Conservation (phyloP, 345 rosid species). For the Pseudoturritis turrita region DNA sequence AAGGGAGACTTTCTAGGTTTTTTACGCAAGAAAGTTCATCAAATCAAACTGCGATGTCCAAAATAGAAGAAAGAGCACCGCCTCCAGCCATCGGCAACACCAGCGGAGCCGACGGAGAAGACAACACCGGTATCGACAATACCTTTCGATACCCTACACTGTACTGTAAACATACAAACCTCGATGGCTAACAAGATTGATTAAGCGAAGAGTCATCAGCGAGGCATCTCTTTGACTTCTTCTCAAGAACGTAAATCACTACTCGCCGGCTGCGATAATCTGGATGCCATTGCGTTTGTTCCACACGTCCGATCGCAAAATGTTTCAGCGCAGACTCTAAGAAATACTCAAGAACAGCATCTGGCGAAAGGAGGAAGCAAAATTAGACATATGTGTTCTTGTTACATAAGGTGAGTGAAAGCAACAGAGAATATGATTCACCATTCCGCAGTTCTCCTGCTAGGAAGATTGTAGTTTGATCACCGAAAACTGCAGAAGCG, state of each 20-base stretch:
- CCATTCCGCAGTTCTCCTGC: slow-evolving; percentile 87
- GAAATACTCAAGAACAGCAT: slow-evolving; percentile 78
- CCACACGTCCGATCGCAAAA: slow-evolving; percentile 67
- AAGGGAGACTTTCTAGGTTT: no score
- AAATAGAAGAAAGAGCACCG: no score
- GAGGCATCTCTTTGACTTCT: slow-evolving; percentile 39
- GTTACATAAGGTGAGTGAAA: not conserved
- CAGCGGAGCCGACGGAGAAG: no score
- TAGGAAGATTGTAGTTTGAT: slow-evolving; percentile 68
- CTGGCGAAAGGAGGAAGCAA: slow-evolving; percentile 32
- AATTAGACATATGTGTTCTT: not conserved
- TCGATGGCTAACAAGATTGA: slow-evolving; percentile 22
- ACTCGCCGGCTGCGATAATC: slow-evolving; percentile 65
- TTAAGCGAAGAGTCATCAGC: slow-evolving; percentile 18
- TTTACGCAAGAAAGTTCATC: no score
- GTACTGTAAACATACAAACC: not conserved
- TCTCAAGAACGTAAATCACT: slow-evolving; percentile 69
- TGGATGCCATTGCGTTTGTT: slow-evolving; percentile 81
- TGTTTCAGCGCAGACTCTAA: slow-evolving; percentile 62
- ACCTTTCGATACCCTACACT: no score
- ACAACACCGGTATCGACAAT: no score
- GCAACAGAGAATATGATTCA: slow-evolving; percentile 17
- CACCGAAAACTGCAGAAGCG: slow-evolving; percentile 54
- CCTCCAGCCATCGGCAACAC: no score
- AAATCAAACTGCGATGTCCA: no score